Base-by-base conservation (phyloP, 176 grass and related monocot genomes). In the Phoenix roebelenii region DNA sequence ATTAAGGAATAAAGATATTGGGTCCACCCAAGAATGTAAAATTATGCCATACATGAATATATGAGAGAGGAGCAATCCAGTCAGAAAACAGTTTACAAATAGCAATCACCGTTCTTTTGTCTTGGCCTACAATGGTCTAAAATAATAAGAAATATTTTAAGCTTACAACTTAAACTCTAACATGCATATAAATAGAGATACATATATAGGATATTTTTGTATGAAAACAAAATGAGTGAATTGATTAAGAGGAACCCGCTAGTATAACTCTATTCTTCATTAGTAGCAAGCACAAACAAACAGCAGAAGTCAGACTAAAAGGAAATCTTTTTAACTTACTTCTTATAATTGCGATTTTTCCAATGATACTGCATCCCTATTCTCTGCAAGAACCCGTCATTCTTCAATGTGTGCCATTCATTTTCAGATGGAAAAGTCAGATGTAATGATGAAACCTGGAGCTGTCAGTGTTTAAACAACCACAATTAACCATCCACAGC, bases 391-490 rank as follows among this genome's bases (percentile, higher is more conserved):
- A 87, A 85, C 1, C 75, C 92, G 28, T n/a, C 82, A 52, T 82
- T 77, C 78, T 85, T 87, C 68, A 96, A 70, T 72, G 77, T 90
- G 29, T 72, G 44, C 78, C 82, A 96, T 77, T 96, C 92, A 66
- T 58, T 77, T 88, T 96, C 80, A 32, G 80, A 85, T n/a, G 92
- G 92, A 88, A 96, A 96, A 69, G 86, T 96, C 53, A 96, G 70
- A 74, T 96, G 92, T 25, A 96, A 74, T 28, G 87, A 96, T 72
- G 92, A 96, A 49, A 85, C 75, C 3, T 78, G 72, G 64, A 96
- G 72, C 92, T 96, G 77, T 79, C 68, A 79, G 49, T 58, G 60
- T 77, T 67, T 51, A 44, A 20, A 44, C 35, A 44, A 44, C 35
- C 7, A 44, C 35, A 44, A 44, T 44, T 44, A 44, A 44, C 35